Evolutionary conservation across 2,329 filamentous ascomycete genomes (phyloP), one percentile per base, ranked within the genome.

Genomic region (Alternaria angustiovoidea): DNA sequence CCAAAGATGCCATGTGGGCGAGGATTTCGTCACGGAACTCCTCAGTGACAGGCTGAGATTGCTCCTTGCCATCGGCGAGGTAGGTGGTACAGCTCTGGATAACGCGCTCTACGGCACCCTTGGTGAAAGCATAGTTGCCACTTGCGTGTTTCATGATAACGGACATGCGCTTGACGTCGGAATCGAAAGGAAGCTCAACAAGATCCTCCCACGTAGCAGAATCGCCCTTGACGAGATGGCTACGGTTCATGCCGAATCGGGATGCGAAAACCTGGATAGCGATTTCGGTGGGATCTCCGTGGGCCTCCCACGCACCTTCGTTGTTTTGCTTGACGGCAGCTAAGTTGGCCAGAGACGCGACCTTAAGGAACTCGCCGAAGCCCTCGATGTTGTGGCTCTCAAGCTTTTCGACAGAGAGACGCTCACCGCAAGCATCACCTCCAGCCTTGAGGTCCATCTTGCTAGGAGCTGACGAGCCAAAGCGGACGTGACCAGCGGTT

Each of bases 101-200:
- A 30, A 92, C 84, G 41, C 89, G 84, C 72, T 92, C 90, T 5
- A 91, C 89, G 1, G 90, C 90, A 51, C 88, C 88, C 71, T 89
- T 89, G 58, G 87, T 88, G 67, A 88, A 88, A 47, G 87, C 79
- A 14, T 70, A 63, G 62, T 67, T 61, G 6, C 69, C 67, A 20
- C 44, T 63, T 2, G 59, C 47, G 16, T 84, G 75, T 43, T 83
- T 71, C 74, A 89, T 90, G 54, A 91, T 87, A 38, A 91, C 89
- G 0, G 89, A 90, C 90, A 92, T 92, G 69, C 89, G 90, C 81
- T 92, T 93, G 64, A 92, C 85, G 58, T 87, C 87, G 0, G 89
- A 91, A 71, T 92, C 90, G 64, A 92, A 93, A 0, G 89, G 90
- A 59, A 90, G 91, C 68, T 92, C 90, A 1, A 87, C 86, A 24